phyloP scores from a whole-genome alignment of 2,329 filamentous ascomycete genomes.

The Neonectria faginata region DNA sequence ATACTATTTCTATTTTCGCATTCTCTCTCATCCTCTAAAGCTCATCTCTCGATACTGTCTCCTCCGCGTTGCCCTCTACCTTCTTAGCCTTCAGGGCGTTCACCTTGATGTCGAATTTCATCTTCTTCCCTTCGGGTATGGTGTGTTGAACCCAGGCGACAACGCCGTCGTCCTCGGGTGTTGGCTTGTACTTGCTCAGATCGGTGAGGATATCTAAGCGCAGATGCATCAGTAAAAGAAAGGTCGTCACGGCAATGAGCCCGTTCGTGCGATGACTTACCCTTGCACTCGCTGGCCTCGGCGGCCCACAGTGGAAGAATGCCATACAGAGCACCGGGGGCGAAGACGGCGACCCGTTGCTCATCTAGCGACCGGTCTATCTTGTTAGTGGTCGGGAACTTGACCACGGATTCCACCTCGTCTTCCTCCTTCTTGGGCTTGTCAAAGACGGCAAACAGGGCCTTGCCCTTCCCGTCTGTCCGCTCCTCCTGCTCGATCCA shows the following conservation, averaged over 20 bases:
- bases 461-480: conserved; percentile 49
- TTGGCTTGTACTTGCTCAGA: conserved; percentile 46
- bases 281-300: conserved; percentile 56
- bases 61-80: conserved; percentile 19
- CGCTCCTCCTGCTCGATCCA: conserved; percentile 62
- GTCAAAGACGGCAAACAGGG: conserved; percentile 57
- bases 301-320: conserved; percentile 63
- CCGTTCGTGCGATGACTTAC: conserved; percentile 43
- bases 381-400: conserved; percentile 43
- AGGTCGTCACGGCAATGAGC: background rate
- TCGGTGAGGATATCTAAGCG: conserved; percentile 45
- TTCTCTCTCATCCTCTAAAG: conserved; percentile 28
- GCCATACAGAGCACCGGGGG: conserved; percentile 63
- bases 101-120: conserved; percentile 52
- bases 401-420: conserved; percentile 53
- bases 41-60: conserved; percentile 42
- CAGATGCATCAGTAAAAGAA: conserved; percentile 13
- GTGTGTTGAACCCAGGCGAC: conserved; percentile 49
- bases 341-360: conserved; percentile 60
- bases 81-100: conserved; percentile 49
- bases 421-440: conserved; percentile 53
- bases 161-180: conserved; percentile 43
- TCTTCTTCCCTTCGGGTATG: conserved; percentile 46
- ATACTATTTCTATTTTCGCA: background rate
- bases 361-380: conserved; percentile 48